Evolutionary conservation across 129 eudicot species (phyloP).

Genomic region (Heracleum sosnowskyi): DNA sequence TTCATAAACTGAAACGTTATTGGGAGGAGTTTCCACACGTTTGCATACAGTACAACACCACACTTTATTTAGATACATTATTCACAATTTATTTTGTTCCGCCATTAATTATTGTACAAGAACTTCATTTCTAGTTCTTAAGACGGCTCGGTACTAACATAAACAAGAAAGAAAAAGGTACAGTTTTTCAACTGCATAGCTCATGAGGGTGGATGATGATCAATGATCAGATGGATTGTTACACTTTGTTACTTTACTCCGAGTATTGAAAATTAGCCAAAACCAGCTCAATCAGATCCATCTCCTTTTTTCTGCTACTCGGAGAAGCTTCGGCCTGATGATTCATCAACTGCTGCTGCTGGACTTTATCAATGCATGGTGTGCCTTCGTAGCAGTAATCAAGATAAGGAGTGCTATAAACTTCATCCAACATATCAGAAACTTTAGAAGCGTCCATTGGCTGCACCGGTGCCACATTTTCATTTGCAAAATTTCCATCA

Average conservation of each 20-base stretch:
- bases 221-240: neutral
- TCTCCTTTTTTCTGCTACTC: slow-evolving; percentile 30
- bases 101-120: neutral
- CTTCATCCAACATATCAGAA: slow-evolving; percentile 29
- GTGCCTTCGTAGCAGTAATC: slow-evolving; percentile 14
- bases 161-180: neutral
- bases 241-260: slow-evolving; percentile 5
- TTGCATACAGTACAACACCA: neutral
- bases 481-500: neutral
- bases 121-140: neutral
- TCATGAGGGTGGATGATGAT: neutral
- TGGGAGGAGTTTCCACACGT: neutral
- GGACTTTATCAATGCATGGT: slow-evolving; percentile 3
- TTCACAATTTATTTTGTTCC: neutral
- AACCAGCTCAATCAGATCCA: slow-evolving; percentile 59
- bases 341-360: slow-evolving; percentile 1
- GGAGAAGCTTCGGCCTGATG: neutral
- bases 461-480: neutral
- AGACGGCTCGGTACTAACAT: neutral
- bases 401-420: neutral
- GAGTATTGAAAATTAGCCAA: slow-evolving; percentile 28
- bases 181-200: neutral
- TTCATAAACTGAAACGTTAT: neutral
- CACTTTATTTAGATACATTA: neutral
- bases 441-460: slow-evolving; percentile 10